These are phyloP conservation scores for Stephania cephalantha DNA, from an alignment of 164 flowering plant genomes.

Conservation along the genomic window DNA sequence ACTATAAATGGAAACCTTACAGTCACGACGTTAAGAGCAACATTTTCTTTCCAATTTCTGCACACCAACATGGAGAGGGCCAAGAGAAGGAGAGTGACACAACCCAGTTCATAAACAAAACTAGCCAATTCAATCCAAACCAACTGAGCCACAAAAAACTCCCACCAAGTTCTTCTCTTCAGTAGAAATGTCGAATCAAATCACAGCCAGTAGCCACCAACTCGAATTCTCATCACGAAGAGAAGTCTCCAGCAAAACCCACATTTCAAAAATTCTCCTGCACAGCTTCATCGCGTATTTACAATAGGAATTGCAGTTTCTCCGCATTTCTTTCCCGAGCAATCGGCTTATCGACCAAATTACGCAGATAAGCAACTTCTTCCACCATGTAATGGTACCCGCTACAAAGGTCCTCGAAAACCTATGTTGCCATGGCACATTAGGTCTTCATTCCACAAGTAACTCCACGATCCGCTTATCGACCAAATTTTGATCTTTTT, in stretches of 20 bases:
- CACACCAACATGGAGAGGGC: not conserved
- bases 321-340: not conserved
- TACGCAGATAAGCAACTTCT: not conserved
- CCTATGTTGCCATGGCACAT: not conserved
- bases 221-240: not conserved
- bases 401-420: not conserved
- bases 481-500: not conserved
- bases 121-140: not conserved
- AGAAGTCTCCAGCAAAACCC: not conserved
- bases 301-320: not conserved
- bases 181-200: not conserved
- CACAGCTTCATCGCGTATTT: not conserved
- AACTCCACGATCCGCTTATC: not conserved
- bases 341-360: not conserved
- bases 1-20: constrained; percentile 6
- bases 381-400: not conserved
- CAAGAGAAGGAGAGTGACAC: not conserved
- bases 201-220: not conserved
- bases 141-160: not conserved
- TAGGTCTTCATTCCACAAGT: not conserved
- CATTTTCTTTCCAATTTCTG: constrained; percentile 2
- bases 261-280: not conserved
- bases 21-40: not conserved
- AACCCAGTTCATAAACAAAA: not conserved
- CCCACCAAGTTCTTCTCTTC: not conserved